phyloP scores from a whole-genome alignment of 768 basidiomycete genomes.

The Butyriboletus loyo region DNA sequence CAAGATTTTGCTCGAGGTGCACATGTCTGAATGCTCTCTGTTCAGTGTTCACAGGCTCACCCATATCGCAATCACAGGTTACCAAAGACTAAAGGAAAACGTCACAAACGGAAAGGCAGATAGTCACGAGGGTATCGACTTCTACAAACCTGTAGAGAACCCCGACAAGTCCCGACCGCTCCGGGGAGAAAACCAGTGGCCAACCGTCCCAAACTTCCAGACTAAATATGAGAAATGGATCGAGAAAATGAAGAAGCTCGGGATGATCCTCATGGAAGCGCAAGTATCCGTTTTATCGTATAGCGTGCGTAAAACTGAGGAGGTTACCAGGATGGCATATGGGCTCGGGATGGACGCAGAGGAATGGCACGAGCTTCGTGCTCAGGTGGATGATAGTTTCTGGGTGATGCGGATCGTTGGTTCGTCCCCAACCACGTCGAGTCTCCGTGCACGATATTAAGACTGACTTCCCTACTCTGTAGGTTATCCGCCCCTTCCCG shows the following conservation, averaged over 20 bases:
- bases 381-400: slow-evolving; percentile 78
- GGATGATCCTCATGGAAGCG: slow-evolving; percentile 85
- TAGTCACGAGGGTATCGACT: slow-evolving; percentile 82
- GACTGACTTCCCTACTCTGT: neutral
- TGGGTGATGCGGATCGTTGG: slow-evolving; percentile 89
- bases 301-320: neutral
- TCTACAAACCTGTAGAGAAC: slow-evolving; percentile 69
- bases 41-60: neutral
- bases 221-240: slow-evolving; percentile 72
- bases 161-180: slow-evolving; percentile 70
- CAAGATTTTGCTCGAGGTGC: slow-evolving; percentile 78
- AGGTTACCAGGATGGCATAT: slow-evolving; percentile 61
- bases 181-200: slow-evolving; percentile 91
- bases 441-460: neutral
- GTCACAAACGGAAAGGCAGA: slow-evolving; percentile 83
- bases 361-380: slow-evolving; percentile 69
- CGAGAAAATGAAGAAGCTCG: slow-evolving; percentile 81
- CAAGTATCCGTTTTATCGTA: slow-evolving; percentile 34
- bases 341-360: slow-evolving; percentile 70
- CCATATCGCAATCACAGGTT: slow-evolving; percentile 49
- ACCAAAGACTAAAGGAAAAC: slow-evolving; percentile 77
- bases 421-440: slow-evolving; percentile 20
- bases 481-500: slow-evolving; percentile 88
- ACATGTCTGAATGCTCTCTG: neutral
- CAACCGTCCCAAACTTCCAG: slow-evolving; percentile 52